Evolutionary conservation across 345 rosid genomes (phyloP).

Genomic region (Linum trigynum): DNA sequence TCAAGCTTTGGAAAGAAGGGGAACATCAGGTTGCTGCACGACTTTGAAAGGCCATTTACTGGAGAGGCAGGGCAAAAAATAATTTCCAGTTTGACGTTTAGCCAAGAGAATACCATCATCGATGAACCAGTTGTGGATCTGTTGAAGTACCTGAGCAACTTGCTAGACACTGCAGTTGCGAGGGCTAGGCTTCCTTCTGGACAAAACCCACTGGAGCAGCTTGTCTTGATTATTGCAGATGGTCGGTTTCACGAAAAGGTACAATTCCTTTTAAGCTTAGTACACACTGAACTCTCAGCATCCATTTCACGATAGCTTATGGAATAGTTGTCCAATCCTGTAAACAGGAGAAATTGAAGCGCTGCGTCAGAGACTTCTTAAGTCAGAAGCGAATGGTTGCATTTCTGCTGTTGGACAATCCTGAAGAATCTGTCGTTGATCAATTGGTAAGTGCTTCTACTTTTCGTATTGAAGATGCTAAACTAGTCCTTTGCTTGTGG

Average conservation of each 20-base stretch:
- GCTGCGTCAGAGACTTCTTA: conserved; percentile 60
- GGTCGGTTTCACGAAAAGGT: conserved; percentile 92
- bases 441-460: conserved; percentile 34
- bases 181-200: conserved; percentile 76
- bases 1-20: conserved; percentile 86
- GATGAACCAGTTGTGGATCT: conserved; percentile 81
- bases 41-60: conserved; percentile 78
- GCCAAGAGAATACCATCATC: conserved; percentile 72
- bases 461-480: not conserved
- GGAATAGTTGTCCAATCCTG: not conserved
- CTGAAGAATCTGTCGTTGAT: conserved; percentile 60
- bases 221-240: conserved; percentile 81
- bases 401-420: conserved; percentile 66
- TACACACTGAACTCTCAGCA: not conserved
- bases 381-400: conserved; percentile 87
- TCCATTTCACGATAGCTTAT: not conserved
- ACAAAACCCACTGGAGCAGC: conserved; percentile 93
- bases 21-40: conserved; percentile 67
- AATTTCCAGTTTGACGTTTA: conserved; percentile 73
- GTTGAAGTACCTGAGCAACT: conserved; percentile 48
- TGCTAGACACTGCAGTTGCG: conserved; percentile 60
- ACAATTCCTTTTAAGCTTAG: not conserved
- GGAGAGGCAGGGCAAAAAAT: conserved; percentile 81
- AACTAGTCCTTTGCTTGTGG: not conserved
- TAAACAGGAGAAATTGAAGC: conserved; percentile 53